phyloP scores from a whole-genome alignment of 2,329 filamentous ascomycete genomes.

The Corinectria fuckeliana region DNA sequence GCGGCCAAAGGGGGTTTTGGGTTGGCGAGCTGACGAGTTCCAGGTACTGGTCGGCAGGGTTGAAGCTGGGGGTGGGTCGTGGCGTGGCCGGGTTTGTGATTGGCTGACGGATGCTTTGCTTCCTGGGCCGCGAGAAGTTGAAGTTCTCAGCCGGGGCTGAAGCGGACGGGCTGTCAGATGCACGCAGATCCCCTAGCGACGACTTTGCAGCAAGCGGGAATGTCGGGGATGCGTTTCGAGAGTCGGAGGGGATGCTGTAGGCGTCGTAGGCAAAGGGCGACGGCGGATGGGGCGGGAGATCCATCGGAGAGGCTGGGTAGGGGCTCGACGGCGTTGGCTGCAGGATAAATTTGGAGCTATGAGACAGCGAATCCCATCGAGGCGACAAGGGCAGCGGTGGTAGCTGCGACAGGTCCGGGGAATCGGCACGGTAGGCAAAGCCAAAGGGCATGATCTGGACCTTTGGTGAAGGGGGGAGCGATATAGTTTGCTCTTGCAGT shows the following conservation, averaged over 20 bases:
- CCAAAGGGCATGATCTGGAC: constrained; percentile 34
- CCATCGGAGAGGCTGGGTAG: constrained; percentile 33
- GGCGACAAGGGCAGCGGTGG: constrained; percentile 46
- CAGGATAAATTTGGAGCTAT: constrained; percentile 38
- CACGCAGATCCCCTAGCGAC: constrained; percentile 44
- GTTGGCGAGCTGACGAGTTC: constrained; percentile 39
- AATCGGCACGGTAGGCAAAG: constrained; percentile 29
- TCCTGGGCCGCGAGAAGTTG: constrained; percentile 67
- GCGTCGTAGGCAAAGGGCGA: constrained; percentile 35
- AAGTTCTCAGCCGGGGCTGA: constrained; percentile 60
- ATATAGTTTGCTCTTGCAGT: constrained; percentile 23
- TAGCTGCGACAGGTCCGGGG: constrained; percentile 36
- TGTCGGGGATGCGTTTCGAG: constrained; percentile 41
- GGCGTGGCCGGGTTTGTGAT: constrained; percentile 44
- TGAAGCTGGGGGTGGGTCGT: constrained; percentile 39
- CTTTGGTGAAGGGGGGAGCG: constrained; percentile 32
- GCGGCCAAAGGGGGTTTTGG: constrained; percentile 48
- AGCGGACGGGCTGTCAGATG: constrained; percentile 47
- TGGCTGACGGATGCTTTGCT: constrained; percentile 57
- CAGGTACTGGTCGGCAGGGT: constrained; percentile 39
- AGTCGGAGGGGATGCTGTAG: constrained; percentile 31
- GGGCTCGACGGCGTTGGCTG: constrained; percentile 27
- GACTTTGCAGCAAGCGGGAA: constrained; percentile 41
- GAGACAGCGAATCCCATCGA: constrained; percentile 53
- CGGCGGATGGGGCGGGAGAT: constrained; percentile 36